phyloP scores from a whole-genome alignment of 306 rosid species.

The Castanopsis chinensis region DNA sequence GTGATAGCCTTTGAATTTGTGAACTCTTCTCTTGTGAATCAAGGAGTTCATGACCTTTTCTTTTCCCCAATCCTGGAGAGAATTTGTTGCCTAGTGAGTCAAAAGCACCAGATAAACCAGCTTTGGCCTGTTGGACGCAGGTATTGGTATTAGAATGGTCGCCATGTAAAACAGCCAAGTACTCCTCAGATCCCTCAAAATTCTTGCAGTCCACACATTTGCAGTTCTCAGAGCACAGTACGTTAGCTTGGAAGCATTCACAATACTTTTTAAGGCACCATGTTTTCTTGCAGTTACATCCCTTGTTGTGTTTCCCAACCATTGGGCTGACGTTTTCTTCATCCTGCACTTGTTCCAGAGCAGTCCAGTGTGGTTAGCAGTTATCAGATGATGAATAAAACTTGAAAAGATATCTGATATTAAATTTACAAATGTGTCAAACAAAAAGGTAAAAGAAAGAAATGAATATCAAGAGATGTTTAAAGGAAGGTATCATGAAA shows the following conservation, averaged over 20 bases:
- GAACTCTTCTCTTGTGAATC: constrained; percentile 71
- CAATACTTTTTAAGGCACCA: constrained; percentile 97
- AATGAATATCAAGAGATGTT: not conserved
- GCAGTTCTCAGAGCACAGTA: constrained; percentile 95
- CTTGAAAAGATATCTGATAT: not conserved
- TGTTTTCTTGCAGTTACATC: constrained; percentile 95
- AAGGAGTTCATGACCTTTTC: constrained; percentile 74
- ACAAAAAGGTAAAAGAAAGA: not conserved
- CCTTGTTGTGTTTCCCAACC: constrained; percentile 88
- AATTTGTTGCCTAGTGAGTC: constrained; percentile 81
- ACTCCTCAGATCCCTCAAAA: constrained; percentile 94
- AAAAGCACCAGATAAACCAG: constrained; percentile 91
- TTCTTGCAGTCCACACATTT: constrained; percentile 98
- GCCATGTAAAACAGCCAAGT: constrained; percentile 83
- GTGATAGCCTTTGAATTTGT: constrained; percentile 55
- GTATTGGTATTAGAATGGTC: constrained; percentile 67
- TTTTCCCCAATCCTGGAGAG: constrained; percentile 73
- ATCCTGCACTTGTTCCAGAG: constrained; percentile 55
- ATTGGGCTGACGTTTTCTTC: constrained; percentile 70
- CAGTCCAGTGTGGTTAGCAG: not conserved
- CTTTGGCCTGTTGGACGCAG: constrained; percentile 84
- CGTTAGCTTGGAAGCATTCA: constrained; percentile 96
- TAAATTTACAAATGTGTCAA: not conserved
- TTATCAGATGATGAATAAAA: not conserved
- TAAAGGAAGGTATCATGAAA: not conserved